Base-by-base conservation (phyloP, 495 filamentous ascomycete genomes). In the Penicillium argentinense region DNA sequence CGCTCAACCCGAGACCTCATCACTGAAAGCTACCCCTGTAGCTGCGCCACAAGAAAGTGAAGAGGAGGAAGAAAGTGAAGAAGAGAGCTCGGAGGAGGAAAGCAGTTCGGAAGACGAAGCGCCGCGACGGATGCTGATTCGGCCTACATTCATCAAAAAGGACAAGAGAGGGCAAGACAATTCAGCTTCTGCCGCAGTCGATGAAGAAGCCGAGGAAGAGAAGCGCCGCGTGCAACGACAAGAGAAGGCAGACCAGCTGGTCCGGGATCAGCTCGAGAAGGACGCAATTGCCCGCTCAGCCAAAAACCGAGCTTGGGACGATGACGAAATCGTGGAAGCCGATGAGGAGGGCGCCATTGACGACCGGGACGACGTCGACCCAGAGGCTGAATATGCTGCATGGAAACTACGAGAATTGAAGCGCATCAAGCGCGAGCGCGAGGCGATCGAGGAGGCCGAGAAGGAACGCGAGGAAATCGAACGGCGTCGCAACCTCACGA, bases 391-490 rank as follows among this genome's bases (percentile, higher is more conserved):
- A 60, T 82, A 83, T 27, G 89, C 90, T 9, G 88, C 89, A 0
- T 99, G 93, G 93, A 95, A 95, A 60, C 74, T 97, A 33, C 83
- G 93, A 29, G 93, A 99, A 67, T 69, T 99, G 22, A 84, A 85
- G 67, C 84, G 93, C 3, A 78, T 97, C 45, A 88, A 90, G 63
- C 80, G 93, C 22, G 88, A 91, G 53, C 80, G 95, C 22, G 86
- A 88, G 56, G 81, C 83, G 2, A 89, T 99, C 58, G 91, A 96
- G 63, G 73, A 71, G 33, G 76, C 82, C 11, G 93, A 99, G 69
- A 84, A 83, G 56, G 91, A 96, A 66, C 79, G 83, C 30, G 95
- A 87, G 42, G 95, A 99, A 68, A 74, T 96, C 29, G 93, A 97
- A 69, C 82, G 91, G 11, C 77, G 93, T 36, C 81, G 89, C 30